A percentile compares a stretch with the other conserved stretches of the same genome.
phyloP scores from a whole-genome alignment of 2,329 filamentous ascomycete genomes.

The Exophiala sideris region DNA sequence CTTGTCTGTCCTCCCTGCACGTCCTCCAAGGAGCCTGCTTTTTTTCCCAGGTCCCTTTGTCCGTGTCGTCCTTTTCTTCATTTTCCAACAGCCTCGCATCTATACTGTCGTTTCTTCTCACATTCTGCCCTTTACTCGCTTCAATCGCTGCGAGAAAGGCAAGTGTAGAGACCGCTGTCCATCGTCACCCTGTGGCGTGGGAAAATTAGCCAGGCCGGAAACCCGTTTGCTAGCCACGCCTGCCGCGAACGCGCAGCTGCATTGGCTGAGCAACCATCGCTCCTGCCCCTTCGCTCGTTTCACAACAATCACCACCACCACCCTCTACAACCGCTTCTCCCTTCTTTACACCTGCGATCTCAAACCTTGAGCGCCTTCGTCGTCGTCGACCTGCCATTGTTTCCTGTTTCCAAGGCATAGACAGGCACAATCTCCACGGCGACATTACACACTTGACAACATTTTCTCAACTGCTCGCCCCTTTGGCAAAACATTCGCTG shows the following conservation, averaged over 20 bases:
- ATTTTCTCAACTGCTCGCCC: slow-evolving; percentile 9
- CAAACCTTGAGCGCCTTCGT: slow-evolving; percentile 8
- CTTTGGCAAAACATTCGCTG: slow-evolving; percentile 13
- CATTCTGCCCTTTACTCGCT: slow-evolving; percentile 26
- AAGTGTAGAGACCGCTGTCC: slow-evolving; percentile 9
- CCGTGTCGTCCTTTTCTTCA: slow-evolving; percentile 7
- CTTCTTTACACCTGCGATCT: slow-evolving; percentile 11
- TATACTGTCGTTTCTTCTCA: slow-evolving; percentile 26
- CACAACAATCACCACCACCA: slow-evolving; percentile 27
- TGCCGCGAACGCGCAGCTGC: slow-evolving; percentile 27
- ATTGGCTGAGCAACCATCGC: slow-evolving; percentile 32
- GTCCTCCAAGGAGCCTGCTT: slow-evolving; percentile 16
- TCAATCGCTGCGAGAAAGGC: slow-evolving; percentile 25
- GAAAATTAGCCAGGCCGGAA: slow-evolving; percentile 9
- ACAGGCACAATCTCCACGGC: slow-evolving; percentile 7
- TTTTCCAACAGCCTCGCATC: slow-evolving; percentile 23
- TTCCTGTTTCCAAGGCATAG: slow-evolving; percentile 15
- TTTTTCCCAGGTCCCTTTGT: slow-evolving; percentile 15
- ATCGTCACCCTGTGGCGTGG: neutral
- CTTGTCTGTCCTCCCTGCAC: neutral
- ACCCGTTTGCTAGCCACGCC: slow-evolving; percentile 18
- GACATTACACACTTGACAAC: slow-evolving; percentile 7
- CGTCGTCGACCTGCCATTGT: slow-evolving; percentile 8
- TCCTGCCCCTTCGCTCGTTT: slow-evolving; percentile 32
- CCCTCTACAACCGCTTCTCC: slow-evolving; percentile 10